phyloP scores from a whole-genome alignment of 345 rosid genomes.

The Diplotaxis tenuifolia region DNA sequence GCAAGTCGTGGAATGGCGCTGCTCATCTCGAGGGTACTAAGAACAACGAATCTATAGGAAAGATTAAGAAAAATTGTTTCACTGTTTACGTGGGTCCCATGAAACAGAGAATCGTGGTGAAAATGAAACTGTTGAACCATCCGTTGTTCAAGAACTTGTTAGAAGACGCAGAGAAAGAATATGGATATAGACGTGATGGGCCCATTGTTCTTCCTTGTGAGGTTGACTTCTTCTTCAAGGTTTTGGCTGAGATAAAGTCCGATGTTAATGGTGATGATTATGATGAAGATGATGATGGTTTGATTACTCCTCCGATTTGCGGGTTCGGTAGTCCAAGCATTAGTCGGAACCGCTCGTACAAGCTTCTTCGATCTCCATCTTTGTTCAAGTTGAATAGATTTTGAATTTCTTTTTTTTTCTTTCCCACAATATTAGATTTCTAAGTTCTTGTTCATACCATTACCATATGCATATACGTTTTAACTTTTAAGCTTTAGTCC shows the following conservation, averaged over 20 bases:
- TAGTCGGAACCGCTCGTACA: constrained; percentile 36
- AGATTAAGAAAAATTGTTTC: constrained; percentile 44
- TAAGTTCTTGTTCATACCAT: constrained; percentile 16
- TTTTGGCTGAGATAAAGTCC: constrained; percentile 53
- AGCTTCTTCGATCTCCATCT: constrained; percentile 42
- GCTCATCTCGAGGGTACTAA: constrained; percentile 1
- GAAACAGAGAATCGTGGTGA: constrained; percentile 52
- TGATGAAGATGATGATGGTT: constrained; percentile 22
- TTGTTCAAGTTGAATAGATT: constrained; percentile 42
- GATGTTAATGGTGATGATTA: neutral
- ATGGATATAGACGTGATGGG: constrained; percentile 56
- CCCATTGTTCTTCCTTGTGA: constrained; percentile 77
- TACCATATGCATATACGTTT: neutral
- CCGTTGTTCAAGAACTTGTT: constrained; percentile 67
- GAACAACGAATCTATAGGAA: neutral
- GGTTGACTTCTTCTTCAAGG: constrained; percentile 58
- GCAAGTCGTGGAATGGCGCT: constrained; percentile 50
- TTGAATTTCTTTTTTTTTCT: neutral
- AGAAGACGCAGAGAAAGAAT: constrained; percentile 73
- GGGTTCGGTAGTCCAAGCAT: constrained; percentile 24
- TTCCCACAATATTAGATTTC: neutral
- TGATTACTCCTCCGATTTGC: constrained; percentile 21
- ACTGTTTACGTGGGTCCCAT: constrained; percentile 70
- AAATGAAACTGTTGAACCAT: constrained; percentile 55
- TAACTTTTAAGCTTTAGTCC: neutral